Evolutionary conservation across 495 filamentous ascomycete genomes (phyloP).

Genomic region (Neurospora intermedia): DNA sequence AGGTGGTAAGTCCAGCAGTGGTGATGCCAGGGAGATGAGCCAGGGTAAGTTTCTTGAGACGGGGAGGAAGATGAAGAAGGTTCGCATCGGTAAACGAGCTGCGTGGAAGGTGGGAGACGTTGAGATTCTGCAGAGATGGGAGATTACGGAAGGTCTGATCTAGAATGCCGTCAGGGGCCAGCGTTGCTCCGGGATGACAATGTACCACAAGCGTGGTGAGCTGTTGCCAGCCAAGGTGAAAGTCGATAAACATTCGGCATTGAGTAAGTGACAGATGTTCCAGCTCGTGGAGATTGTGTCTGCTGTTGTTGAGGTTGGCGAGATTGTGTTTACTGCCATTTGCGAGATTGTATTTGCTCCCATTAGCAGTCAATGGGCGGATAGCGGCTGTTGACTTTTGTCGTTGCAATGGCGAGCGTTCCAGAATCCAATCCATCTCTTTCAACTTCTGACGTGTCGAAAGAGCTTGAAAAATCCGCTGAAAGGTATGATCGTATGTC

Average conservation of each 20-base stretch:
- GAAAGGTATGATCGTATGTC: slow-evolving; percentile 60
- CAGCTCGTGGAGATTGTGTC: slow-evolving; percentile 20
- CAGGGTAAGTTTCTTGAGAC: slow-evolving; percentile 60
- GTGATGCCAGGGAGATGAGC: slow-evolving; percentile 69
- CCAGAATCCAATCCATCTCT: slow-evolving; percentile 72
- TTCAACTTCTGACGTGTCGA: slow-evolving; percentile 63
- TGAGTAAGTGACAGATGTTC: slow-evolving; percentile 50
- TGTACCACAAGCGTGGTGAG: slow-evolving; percentile 69
- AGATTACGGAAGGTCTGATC: slow-evolving; percentile 52
- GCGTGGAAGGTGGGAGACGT: slow-evolving; percentile 61
- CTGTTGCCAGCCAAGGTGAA: slow-evolving; percentile 58
- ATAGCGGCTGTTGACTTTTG: slow-evolving; percentile 1
- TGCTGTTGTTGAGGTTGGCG: neutral
- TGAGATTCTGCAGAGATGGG: slow-evolving; percentile 60
- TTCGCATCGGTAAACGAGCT: slow-evolving; percentile 62
- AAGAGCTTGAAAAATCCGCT: slow-evolving; percentile 66
- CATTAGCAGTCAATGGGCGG: neutral
- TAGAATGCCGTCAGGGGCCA: slow-evolving; percentile 59
- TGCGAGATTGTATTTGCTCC: neutral
- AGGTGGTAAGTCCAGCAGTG: slow-evolving; percentile 62
- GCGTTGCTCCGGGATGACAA: slow-evolving; percentile 48
- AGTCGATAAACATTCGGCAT: slow-evolving; percentile 56
- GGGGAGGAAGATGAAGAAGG: slow-evolving; percentile 55
- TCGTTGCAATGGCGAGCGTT: slow-evolving; percentile 26
- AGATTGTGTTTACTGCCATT: slow-evolving; percentile 6